Percentiles rank a stretch among this genome's conserved stretches.
These are phyloP conservation scores for Paecilomyces sp. DNA, from an alignment of 2,329 filamentous ascomycete genomes.

Conservation along the genomic window DNA sequence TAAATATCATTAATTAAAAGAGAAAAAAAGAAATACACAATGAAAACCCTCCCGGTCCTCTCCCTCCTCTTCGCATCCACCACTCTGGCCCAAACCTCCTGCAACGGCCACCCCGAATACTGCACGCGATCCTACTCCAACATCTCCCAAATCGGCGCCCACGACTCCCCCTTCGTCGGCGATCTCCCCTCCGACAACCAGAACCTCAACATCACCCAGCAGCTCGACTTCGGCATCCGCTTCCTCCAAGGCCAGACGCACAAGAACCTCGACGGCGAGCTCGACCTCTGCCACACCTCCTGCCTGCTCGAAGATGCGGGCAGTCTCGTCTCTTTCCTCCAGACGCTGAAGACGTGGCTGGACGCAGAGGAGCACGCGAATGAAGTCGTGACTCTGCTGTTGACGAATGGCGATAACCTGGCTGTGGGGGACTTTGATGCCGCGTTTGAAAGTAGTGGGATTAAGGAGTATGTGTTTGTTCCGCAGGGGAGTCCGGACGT, in stretches of 20 bases:
- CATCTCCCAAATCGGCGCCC: conserved; percentile 56
- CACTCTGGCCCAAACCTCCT: conserved; percentile 21
- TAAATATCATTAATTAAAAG: no score
- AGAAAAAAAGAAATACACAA: background rate
- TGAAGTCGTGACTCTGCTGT: conserved; percentile 57
- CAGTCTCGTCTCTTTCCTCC: conserved; percentile 48
- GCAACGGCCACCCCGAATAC: conserved; percentile 53
- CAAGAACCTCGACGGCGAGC: conserved; percentile 38
- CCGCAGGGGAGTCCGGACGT: conserved; percentile 22
- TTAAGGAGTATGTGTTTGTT: conserved; percentile 29
- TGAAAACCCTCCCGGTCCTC: background rate
- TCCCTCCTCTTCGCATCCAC: background rate
- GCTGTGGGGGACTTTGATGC: conserved; percentile 24
- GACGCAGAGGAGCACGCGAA: conserved; percentile 42
- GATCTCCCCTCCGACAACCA: conserved; percentile 51
- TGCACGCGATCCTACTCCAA: conserved; percentile 54
- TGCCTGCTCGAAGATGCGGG: conserved; percentile 56
- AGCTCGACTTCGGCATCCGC: conserved; percentile 56
- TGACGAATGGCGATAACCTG: conserved; percentile 53
- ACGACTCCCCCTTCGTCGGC: conserved; percentile 60
- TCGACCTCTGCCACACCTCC: conserved; percentile 59
- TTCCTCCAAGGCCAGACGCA: conserved; percentile 61
- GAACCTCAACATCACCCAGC: conserved; percentile 49
- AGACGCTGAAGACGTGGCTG: conserved; percentile 54
- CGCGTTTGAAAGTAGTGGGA: conserved; percentile 23